Percentiles rank a stretch among this genome's conserved stretches.
Evolutionary conservation across 345 rosid species (phyloP).

Genomic region (Populus ilicifolia): DNA sequence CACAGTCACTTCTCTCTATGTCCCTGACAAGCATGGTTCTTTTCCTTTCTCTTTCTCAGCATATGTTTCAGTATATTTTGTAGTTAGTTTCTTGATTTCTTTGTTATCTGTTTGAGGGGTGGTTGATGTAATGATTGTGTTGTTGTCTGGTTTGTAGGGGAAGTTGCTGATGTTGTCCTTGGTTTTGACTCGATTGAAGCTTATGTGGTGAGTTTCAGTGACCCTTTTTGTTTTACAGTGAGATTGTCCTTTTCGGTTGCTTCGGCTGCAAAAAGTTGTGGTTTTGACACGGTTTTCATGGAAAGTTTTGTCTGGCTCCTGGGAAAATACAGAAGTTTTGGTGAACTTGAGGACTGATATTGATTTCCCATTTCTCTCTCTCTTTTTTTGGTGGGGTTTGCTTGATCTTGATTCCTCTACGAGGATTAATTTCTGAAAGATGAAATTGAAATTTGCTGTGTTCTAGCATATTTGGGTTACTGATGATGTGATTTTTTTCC

Average conservation of each 20-base stretch:
- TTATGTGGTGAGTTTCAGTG: conserved; percentile 46
- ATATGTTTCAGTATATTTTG: background rate
- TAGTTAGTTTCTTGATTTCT: background rate
- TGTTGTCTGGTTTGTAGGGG: conserved; percentile 37
- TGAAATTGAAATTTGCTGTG: background rate
- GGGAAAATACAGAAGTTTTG: background rate
- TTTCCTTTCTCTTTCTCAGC: background rate
- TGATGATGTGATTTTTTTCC: background rate
- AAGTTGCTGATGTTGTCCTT: conserved; percentile 67
- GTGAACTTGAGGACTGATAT: background rate
- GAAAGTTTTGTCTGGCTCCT: background rate
- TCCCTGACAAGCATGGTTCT: conserved; percentile 72
- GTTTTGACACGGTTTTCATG: background rate
- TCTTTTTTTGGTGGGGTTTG: background rate
- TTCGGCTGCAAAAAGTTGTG: background rate
- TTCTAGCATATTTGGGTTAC: background rate
- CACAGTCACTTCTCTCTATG: conserved; percentile 55
- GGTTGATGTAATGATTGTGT: background rate
- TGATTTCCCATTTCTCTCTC: background rate
- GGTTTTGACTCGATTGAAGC: conserved; percentile 83
- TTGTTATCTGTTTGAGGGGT: background rate
- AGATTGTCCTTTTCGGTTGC: background rate
- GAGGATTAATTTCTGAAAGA: background rate
- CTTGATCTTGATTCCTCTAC: background rate
- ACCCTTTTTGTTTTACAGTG: background rate